Conservation (phyloP, 306 rosid species). For the Quercus rubra region DNA sequence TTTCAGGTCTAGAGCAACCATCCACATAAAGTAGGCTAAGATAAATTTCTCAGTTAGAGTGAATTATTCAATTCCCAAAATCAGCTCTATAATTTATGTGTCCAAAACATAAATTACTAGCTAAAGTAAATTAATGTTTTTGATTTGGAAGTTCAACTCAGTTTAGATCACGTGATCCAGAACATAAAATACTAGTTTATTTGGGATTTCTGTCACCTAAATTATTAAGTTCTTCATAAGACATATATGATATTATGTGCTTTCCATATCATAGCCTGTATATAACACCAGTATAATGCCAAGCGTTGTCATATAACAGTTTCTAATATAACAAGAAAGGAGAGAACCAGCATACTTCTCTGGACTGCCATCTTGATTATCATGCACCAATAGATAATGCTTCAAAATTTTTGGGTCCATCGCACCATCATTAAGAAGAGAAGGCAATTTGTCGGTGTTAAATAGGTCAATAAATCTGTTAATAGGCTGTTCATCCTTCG, state of each 20-base stretch:
- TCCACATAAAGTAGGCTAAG: not conserved
- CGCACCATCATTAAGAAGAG: conserved; percentile 79
- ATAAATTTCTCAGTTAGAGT: not conserved
- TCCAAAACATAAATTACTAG: not conserved
- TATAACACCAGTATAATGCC: not conserved
- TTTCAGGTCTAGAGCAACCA: not conserved
- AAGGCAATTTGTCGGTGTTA: conserved; percentile 74
- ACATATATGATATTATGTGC: not conserved
- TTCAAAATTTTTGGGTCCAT: conserved; percentile 92
- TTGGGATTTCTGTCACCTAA: not conserved
- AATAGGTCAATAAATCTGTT: conserved; percentile 74
- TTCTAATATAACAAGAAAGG: conserved; percentile 16
- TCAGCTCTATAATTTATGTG: not conserved
- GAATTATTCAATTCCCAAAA: not conserved
- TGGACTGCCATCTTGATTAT: conserved; percentile 74
- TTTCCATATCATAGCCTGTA: not conserved
- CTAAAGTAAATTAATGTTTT: not conserved
- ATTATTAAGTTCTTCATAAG: not conserved
- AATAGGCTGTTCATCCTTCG: conserved; percentile 87
- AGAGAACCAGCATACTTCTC: conserved; percentile 59
- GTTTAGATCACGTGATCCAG: not conserved
- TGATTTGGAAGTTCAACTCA: not conserved
- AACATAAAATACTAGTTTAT: not conserved
- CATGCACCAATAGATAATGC: conserved; percentile 89
- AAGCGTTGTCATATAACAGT: not conserved